Conservation (phyloP, 148 eudicot species). For the Vaccinium vitisidaea region DNA sequence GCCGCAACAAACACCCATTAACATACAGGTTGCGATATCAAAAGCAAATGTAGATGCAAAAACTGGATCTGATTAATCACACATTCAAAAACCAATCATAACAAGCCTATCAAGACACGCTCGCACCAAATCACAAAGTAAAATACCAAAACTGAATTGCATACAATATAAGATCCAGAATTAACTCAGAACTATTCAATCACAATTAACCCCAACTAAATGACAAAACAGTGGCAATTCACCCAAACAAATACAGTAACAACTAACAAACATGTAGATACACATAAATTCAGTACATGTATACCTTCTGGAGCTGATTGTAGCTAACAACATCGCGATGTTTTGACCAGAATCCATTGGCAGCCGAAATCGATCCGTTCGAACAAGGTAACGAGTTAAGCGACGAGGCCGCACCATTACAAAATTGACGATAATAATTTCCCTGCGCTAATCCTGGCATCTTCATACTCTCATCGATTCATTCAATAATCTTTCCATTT, state of each 20-base stretch:
- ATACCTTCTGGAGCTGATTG: constrained; percentile 67
- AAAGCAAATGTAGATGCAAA: background rate
- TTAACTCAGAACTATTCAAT: constrained; percentile 9
- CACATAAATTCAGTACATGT: background rate
- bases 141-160: constrained; percentile 15
- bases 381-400: constrained; percentile 36
- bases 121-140: background rate
- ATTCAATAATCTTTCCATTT: constrained; percentile 31
- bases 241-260: background rate
- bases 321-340: constrained; percentile 67
- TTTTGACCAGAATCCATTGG: constrained; percentile 81
- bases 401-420: constrained; percentile 35
- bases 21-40: background rate
- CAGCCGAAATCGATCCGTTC: constrained; percentile 53
- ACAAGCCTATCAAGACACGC: background rate
- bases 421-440: constrained; percentile 40
- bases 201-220: constrained; percentile 9
- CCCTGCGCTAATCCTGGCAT: constrained; percentile 75
- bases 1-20: too few species aligned
- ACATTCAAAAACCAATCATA: constrained; percentile 17
- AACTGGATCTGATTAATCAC: constrained; percentile 27
- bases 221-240: background rate
- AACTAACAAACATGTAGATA: background rate
- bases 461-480: constrained; percentile 30
- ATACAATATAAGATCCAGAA: constrained; percentile 15